Percentiles rank a stretch among this genome's conserved stretches.
phyloP scores from a whole-genome alignment of 805 yeast species.

The Wickerhamomyces silvicola region DNA sequence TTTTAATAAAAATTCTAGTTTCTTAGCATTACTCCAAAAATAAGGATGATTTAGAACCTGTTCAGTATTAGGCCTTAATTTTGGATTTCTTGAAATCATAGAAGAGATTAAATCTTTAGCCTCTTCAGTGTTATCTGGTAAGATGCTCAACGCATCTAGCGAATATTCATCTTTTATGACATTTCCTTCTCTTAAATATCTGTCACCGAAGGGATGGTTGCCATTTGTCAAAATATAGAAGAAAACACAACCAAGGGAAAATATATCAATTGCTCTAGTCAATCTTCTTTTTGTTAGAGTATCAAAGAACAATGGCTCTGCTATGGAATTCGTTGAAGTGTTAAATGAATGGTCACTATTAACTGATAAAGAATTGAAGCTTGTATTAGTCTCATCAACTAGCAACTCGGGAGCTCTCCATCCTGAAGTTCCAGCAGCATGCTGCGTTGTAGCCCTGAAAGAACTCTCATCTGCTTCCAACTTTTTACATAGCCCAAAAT shows the following conservation, averaged over 20 bases:
- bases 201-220: constrained; percentile 91
- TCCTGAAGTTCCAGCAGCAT: constrained; percentile 95
- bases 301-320: constrained; percentile 32
- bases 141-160: constrained; percentile 14
- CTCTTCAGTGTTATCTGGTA: constrained; percentile 44
- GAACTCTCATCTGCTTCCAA: constrained; percentile 89
- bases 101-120: constrained; percentile 63
- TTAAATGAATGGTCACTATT: constrained; percentile 19
- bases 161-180: constrained; percentile 61
- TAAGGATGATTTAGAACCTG: constrained; percentile 75
- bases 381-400: constrained; percentile 28
- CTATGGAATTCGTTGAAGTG: constrained; percentile 19
- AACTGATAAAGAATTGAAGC: constrained; percentile 8
- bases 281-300: constrained; percentile 48
- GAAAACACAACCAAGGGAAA: constrained; percentile 91
- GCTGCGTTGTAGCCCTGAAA: constrained; percentile 84
- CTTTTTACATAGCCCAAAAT: constrained; percentile 92
- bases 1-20: constrained; percentile 75
- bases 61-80: constrained; percentile 61
- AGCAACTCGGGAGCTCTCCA: constrained; percentile 97
- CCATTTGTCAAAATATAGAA: constrained; percentile 82
- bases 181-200: constrained; percentile 82
- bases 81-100: constrained; percentile 71
- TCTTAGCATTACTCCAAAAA: constrained; percentile 73
- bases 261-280: constrained; percentile 88